Evolutionary conservation across 139 green algal species (phyloP), one percentile per base, ranked within the genome.

Genomic region (Chlamydomonas sphaeroides): DNA sequence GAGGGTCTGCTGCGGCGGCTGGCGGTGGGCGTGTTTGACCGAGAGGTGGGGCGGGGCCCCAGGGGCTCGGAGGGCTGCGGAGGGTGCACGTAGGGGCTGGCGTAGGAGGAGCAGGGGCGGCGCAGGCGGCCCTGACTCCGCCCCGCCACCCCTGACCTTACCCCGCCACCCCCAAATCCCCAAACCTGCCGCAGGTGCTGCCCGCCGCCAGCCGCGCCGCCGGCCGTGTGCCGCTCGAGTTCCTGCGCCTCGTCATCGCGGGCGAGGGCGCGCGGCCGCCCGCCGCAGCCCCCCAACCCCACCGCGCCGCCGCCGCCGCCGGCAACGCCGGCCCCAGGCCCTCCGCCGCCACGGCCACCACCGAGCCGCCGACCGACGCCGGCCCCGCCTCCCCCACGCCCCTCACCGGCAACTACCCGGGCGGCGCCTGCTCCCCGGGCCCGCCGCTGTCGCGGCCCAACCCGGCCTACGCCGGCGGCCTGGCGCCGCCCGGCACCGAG

Each of bases 241-340:
- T 95, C 65, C 75, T 96, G 51, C 65, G 69, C 41, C 77, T 93
- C 21, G 81, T 93, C 65, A 68, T 92, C 80, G 67, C 83, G 23
- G 67, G 69, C 3, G 53, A 68, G 11, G 72, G 56, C 42, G 57
- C 49, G 26, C 26, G 11, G 38, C 25, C 26, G 0, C 26, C 26
- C 17, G 78, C 66, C 41, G 67, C 48, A n/a, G 30, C 53, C 62
- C 25, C 25, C 36, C 62, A 39, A 3, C 51, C 10, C 45, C 45
- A 51, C 45, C 45, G 45, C 10, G 51, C 15, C 56, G 15, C 2
- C 56, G 6, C 56, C 56, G 6, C 15, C 15, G 56, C 56, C 10
- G 56, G 23, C 17, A 25, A 21, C n/a, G 25, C 25, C 51, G 14
- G 51, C 51, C 15, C 51, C 51, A 6, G 17, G 14, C 3, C 51